phyloP scores from a whole-genome alignment of 2,329 filamentous ascomycete genomes.

The Mariannaea sp. region DNA sequence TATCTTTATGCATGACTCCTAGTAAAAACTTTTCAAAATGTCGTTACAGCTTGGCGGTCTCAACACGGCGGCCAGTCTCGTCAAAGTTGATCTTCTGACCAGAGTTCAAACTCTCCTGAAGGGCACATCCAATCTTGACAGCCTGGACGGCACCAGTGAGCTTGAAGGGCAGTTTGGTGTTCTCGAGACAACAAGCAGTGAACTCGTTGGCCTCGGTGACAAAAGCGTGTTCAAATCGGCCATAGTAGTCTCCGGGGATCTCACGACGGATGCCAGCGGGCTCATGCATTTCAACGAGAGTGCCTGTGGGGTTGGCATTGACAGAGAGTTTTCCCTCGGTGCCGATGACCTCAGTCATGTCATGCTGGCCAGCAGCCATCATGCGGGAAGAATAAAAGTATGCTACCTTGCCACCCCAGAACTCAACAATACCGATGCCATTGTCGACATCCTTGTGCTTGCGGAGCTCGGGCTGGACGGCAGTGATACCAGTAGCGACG shows the following conservation, averaged over 20 bases:
- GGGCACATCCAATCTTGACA: conserved; percentile 63
- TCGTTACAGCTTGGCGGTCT: conserved; percentile 31
- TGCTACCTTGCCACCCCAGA: conserved; percentile 66
- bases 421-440: conserved; percentile 64
- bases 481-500: conserved; percentile 40
- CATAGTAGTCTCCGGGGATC: conserved; percentile 66
- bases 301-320: conserved; percentile 61
- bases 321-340: conserved; percentile 67
- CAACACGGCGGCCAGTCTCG: conserved; percentile 40
- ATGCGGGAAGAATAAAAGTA: conserved; percentile 70
- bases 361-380: conserved; percentile 72
- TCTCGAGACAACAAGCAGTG: conserved; percentile 62
- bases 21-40: neutral
- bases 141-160: conserved; percentile 62
- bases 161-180: conserved; percentile 60
- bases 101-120: conserved; percentile 62
- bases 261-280: conserved; percentile 57
- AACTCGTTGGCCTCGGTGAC: conserved; percentile 69
- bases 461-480: conserved; percentile 40
- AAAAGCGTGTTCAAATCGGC: conserved; percentile 66
- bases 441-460: conserved; percentile 43
- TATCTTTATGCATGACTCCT: neutral
- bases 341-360: conserved; percentile 70
- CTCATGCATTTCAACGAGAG: conserved; percentile 61
- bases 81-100: conserved; percentile 65